phyloP scores from a whole-genome alignment of 2,329 filamentous ascomycete genomes.

The Ophiocordyceps camponoti-leonardi region DNA sequence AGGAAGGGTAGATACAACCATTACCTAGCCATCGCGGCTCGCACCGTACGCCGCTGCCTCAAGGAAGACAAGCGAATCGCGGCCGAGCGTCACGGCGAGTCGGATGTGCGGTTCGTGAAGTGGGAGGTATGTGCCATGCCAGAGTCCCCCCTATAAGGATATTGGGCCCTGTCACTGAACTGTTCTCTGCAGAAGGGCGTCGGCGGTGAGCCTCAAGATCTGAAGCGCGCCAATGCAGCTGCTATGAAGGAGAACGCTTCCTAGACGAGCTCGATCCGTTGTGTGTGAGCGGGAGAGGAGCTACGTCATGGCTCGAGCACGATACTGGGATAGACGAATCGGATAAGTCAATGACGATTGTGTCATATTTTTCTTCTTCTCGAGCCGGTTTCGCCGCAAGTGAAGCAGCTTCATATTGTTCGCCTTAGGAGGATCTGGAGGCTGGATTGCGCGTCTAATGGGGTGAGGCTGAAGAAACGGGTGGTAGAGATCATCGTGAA shows the following conservation, averaged over 20 bases:
- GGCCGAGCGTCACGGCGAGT: conserved; percentile 80
- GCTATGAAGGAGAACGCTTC: conserved; percentile 20
- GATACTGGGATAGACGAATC: neutral
- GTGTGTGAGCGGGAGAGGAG: neutral
- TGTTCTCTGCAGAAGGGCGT: conserved; percentile 65
- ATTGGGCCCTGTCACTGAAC: neutral
- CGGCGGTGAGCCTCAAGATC: conserved; percentile 68
- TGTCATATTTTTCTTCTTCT: neutral
- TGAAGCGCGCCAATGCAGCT: conserved; percentile 39
- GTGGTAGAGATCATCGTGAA: neutral
- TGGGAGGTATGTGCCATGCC: conserved; percentile 55
- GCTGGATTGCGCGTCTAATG: neutral
- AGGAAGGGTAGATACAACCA: conserved; percentile 76
- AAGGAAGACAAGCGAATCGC: conserved; percentile 83
- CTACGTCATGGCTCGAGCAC: neutral
- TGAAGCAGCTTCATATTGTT: neutral
- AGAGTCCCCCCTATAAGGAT: neutral
- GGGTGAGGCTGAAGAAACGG: neutral
- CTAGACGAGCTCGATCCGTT: conserved; percentile 2
- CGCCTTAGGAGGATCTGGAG: neutral
- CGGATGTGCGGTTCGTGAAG: conserved; percentile 80
- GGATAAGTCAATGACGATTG: neutral
- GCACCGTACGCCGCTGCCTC: conserved; percentile 87
- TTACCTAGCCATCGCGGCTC: conserved; percentile 90
- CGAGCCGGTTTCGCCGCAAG: neutral